phyloP scores from a whole-genome alignment of 2,329 filamentous ascomycete species.

The Stagonosporopsis tanaceti region DNA sequence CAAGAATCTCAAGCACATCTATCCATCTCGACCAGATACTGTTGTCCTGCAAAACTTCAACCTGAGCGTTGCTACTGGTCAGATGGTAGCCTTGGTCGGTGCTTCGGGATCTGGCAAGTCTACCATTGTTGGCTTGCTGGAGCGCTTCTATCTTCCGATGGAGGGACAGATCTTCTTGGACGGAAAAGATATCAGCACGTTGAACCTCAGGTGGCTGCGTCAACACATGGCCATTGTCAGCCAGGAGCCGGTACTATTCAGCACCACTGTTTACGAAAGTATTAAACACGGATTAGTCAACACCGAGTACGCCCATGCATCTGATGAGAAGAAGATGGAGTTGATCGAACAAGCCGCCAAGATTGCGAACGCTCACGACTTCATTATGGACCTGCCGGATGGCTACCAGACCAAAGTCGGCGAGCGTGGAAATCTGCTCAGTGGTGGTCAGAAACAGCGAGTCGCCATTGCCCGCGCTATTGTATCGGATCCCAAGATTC shows the following conservation, averaged over 20 bases:
- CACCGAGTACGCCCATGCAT: conserved; percentile 73
- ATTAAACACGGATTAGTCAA: conserved; percentile 92
- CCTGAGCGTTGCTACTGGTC: conserved; percentile 82
- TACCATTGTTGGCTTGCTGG: conserved; percentile 90
- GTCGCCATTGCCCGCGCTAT: conserved; percentile 93
- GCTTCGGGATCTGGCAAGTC: conserved; percentile 95
- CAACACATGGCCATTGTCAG: conserved; percentile 92
- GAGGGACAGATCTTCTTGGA: conserved; percentile 81
- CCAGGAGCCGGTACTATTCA: conserved; percentile 91
- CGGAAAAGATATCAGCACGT: conserved; percentile 77
- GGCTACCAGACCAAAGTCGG: conserved; percentile 96
- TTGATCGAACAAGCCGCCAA: conserved; percentile 82
- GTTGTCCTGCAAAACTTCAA: conserved; percentile 85
- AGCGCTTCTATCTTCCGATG: conserved; percentile 93
- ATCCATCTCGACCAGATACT: conserved; percentile 91
- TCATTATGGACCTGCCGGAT: conserved; percentile 81
- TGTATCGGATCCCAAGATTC: conserved; percentile 88
- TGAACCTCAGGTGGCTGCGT: conserved; percentile 90
- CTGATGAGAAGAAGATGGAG: conserved; percentile 72
- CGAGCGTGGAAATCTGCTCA: conserved; percentile 89
- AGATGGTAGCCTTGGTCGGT: conserved; percentile 91
- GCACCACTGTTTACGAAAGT: conserved; percentile 87
- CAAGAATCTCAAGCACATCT: conserved; percentile 86
- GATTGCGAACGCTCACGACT: conserved; percentile 94
- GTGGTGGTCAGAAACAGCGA: conserved; percentile 95